phyloP scores from a whole-genome alignment of 2,329 filamentous ascomycete species.

The Shiraia bambusicola region DNA sequence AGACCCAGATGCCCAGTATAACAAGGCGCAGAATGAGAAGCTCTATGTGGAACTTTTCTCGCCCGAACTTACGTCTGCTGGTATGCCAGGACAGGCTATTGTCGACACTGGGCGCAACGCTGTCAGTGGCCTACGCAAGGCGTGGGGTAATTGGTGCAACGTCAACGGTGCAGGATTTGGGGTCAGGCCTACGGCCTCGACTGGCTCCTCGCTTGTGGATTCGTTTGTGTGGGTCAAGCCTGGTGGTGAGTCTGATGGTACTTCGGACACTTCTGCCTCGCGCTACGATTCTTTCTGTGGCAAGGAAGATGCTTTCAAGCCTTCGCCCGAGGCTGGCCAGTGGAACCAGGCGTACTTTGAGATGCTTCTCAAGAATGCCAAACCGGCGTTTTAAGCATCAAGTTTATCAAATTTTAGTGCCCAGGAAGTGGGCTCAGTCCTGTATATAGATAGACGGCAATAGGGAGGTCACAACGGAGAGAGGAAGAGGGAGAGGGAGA shows the following conservation, averaged over 20 bases:
- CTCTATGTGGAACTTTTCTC: constrained; percentile 54
- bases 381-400: constrained; percentile 36
- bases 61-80: constrained; percentile 50
- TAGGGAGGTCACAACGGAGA: no score
- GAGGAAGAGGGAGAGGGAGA: no score
- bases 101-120: constrained; percentile 62
- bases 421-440: background rate
- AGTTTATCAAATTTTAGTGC: background rate
- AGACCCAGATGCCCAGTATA: constrained; percentile 38
- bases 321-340: constrained; percentile 67
- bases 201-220: constrained; percentile 60
- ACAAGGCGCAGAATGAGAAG: constrained; percentile 56
- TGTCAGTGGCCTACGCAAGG: constrained; percentile 47
- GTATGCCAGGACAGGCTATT: constrained; percentile 58
- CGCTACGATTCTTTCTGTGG: constrained; percentile 62
- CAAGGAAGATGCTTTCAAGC: constrained; percentile 56
- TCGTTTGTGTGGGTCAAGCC: constrained; percentile 74
- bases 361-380: constrained; percentile 42
- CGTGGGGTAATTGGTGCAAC: constrained; percentile 71
- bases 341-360: constrained; percentile 61
- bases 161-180: constrained; percentile 66
- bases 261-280: constrained; percentile 44
- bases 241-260: constrained; percentile 58
- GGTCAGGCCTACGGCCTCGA: constrained; percentile 59
- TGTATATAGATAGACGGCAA: constrained; percentile 20